Evolutionary conservation across 371 early-diverging fungal genomes (phyloP), one percentile per base, ranked within the genome.

Genomic region (Mucor irregularis): DNA sequence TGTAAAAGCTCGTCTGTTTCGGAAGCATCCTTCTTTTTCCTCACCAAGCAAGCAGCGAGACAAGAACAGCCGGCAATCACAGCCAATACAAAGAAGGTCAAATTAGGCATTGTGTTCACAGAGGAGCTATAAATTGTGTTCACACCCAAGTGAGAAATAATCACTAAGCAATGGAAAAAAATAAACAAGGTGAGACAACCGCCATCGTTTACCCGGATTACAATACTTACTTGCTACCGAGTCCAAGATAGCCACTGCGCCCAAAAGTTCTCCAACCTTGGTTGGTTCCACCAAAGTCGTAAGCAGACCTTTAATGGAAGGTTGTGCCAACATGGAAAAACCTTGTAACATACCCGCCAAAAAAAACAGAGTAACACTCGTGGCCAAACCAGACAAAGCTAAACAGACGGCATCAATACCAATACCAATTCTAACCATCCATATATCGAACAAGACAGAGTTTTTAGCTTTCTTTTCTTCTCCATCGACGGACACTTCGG

Each of bases 241-340:
- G 40, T 84, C 84, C 17, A 82, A 43, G 0, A 74, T 68, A 16
- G 80, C 75, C 8, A 75, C 21, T 0, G 82, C 82, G 1, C 81
- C 79, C 35, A 81, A 44, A 3, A 76, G 62, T 33, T 79, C 72
- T 8, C 82, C 84, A 22, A 81, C 69, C 61, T 82, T 69, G 0
- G 65, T 59, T 5, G 80, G 74, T 24, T 69, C 66, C 3, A 80
- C 81, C 6, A 76, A n/a, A 14, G 63, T 59, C 3, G 77, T 78
- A 5, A 80, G 10, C 6, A 84, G 48, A 2, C 78, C 62, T 13
- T 73, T 73, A 5, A 75, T 47, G 1, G 81, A 72, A 3, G 84
- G 84, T 6, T 60, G 56, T 0, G 74, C 51, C 17, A 84, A 49
- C 53, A 78, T 63, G 3, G 69, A 35, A 2, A 74, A 11, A 17